Percentiles rank a stretch among this genome's conserved stretches.
Evolutionary conservation across 148 eudicot genomes (phyloP).

Genomic region (Heliosperma pusillum): DNA sequence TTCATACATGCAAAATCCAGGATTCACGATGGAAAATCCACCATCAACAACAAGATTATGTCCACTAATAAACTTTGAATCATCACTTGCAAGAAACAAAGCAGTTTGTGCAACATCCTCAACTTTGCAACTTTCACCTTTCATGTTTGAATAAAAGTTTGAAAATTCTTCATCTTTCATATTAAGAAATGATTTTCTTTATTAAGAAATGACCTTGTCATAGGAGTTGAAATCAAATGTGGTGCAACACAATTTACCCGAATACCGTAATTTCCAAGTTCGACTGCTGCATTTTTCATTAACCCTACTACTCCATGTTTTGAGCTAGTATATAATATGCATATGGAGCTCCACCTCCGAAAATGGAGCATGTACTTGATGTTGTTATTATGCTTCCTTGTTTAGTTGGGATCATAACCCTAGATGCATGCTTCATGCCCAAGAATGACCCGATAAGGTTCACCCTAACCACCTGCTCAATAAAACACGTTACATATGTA

Average conservation of each 20-base stretch:
- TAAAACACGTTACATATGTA: no score
- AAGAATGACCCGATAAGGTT: slow-evolving; percentile 32
- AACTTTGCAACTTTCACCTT: slow-evolving; percentile 16
- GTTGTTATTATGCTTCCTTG: slow-evolving; percentile 28
- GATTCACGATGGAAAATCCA: slow-evolving; percentile 23
- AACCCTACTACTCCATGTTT: slow-evolving; percentile 36
- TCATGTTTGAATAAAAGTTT: no score
- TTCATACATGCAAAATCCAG: slow-evolving; percentile 22
- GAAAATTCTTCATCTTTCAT: no score
- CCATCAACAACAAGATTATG: slow-evolving; percentile 35
- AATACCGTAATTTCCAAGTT: no score
- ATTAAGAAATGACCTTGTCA: slow-evolving; percentile 8
- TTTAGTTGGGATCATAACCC: slow-evolving; percentile 29
- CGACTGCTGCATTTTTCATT: no score
- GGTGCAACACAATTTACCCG: no score
- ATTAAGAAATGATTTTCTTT: slow-evolving; percentile 13
- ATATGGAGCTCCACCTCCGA: slow-evolving; percentile 26
- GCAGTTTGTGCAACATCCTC: slow-evolving; percentile 31
- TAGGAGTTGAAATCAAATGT: no score
- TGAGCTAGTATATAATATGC: slow-evolving; percentile 28
- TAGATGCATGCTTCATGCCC: slow-evolving; percentile 37
- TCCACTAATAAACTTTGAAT: slow-evolving; percentile 32
- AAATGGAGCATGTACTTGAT: slow-evolving; percentile 16
- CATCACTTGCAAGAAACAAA: slow-evolving; percentile 30
- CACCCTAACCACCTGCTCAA: slow-evolving; percentile 7